Evolutionary conservation across 164 flowering plant species (phyloP).

Genomic region (Euptelea pleiosperma): DNA sequence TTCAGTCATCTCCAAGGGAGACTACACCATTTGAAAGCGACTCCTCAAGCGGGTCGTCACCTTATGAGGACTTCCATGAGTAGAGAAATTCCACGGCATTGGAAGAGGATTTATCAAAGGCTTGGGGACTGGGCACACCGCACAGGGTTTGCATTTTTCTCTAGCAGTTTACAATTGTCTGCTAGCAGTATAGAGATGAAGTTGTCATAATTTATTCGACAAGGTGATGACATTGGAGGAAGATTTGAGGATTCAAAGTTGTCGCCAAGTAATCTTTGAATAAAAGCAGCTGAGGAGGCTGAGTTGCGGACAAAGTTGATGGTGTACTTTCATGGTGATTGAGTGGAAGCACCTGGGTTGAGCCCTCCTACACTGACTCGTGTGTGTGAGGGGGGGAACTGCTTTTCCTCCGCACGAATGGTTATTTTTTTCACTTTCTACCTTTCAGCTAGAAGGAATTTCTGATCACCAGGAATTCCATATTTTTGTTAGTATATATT

Average conservation of each 20-base stretch:
- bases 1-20: slow-evolving; percentile 64
- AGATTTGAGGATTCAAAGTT: slow-evolving; percentile 5
- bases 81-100: too few relatives aligned
- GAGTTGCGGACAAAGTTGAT: neutral
- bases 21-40: slow-evolving; percentile 64
- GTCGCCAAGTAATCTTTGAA: slow-evolving; percentile 7
- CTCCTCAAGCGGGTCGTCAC: slow-evolving; percentile 76
- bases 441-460: too few relatives aligned
- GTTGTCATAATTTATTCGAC: slow-evolving; percentile 15
- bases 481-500: too few relatives aligned
- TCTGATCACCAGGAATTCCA: too few relatives aligned
- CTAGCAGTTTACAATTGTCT: slow-evolving; percentile 4
- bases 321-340: slow-evolving; percentile 1
- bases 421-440: too few relatives aligned
- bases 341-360: slow-evolving; percentile 5
- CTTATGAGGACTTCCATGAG: slow-evolving; percentile 73
- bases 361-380: neutral
- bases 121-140: neutral
- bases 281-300: slow-evolving; percentile 15
- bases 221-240: slow-evolving; percentile 8
- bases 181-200: slow-evolving; percentile 8
- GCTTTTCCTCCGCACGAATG: too few relatives aligned
- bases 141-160: neutral
- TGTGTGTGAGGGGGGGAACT: neutral
- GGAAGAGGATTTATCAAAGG: neutral